Conservation (phyloP, 176 grass and related monocot genomes). For the Thinopyrum elongatum region DNA sequence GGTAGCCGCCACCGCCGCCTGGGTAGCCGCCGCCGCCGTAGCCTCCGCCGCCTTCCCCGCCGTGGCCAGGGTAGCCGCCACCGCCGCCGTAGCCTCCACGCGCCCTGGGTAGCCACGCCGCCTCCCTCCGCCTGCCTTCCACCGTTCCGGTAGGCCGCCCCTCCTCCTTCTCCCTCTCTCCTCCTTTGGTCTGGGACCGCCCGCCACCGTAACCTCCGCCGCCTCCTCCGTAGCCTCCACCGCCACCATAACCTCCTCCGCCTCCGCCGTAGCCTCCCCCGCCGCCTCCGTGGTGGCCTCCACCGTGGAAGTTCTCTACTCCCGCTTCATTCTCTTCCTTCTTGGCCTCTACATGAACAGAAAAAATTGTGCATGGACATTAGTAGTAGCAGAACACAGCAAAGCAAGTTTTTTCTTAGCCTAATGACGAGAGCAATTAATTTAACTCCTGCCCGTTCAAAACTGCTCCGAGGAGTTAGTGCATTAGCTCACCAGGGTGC, state of each 20-base stretch:
- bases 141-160: too few species aligned
- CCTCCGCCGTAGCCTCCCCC: not conserved
- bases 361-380: not conserved
- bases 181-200: too few species aligned
- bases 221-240: not conserved
- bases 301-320: conserved; percentile 4
- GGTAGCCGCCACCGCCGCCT: not conserved
- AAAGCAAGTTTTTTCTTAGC: not conserved
- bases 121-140: too few species aligned
- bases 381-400: not conserved
- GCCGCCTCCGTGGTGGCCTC: not conserved
- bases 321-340: not conserved
- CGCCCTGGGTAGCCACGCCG: not conserved
- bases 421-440: not conserved
- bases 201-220: not conserved
- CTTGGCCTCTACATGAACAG: not conserved
- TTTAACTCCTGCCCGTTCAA: not conserved
- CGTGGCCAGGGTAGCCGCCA: not conserved
- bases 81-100: conserved; percentile 14
- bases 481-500: not conserved
- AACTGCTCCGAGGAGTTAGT: not conserved
- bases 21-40: not conserved
- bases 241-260: not conserved
- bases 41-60: conserved; percentile 13
- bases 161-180: too few species aligned